A percentile compares a stretch with the other conserved stretches of the same genome.
phyloP scores from a whole-genome alignment of 2,329 filamentous ascomycete genomes.

The Penicillium oxalicum region DNA sequence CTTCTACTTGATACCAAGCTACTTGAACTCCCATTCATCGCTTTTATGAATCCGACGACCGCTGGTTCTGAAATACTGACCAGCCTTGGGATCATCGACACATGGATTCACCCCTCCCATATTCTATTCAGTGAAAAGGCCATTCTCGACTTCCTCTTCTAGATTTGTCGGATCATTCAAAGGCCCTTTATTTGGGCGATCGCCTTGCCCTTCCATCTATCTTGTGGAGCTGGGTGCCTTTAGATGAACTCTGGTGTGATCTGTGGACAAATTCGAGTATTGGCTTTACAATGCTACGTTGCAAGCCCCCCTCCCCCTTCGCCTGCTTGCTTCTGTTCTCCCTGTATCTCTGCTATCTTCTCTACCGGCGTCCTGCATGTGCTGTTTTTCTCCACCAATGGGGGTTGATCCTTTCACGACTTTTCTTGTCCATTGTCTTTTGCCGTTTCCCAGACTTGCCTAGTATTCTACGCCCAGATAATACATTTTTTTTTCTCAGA shows the following conservation, averaged over 20 bases:
- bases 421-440: constrained; percentile 18
- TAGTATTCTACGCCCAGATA: constrained; percentile 35
- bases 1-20: neutral
- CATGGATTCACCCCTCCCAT: neutral
- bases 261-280: constrained; percentile 23
- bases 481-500: constrained; percentile 20
- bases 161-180: too few relatives aligned
- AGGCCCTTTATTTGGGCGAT: too few relatives aligned
- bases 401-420: constrained; percentile 22
- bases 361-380: constrained; percentile 32
- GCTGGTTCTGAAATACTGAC: neutral
- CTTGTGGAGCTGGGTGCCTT: constrained; percentile 6
- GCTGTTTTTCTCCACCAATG: constrained; percentile 20
- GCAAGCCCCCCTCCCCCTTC: constrained; percentile 22
- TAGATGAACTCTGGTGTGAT: constrained; percentile 12
- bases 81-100: neutral
- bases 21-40: neutral
- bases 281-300: constrained; percentile 25
- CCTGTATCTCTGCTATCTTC: constrained; percentile 23
- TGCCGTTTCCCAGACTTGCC: constrained; percentile 15
- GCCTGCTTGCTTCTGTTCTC: constrained; percentile 17
- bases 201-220: too few relatives aligned
- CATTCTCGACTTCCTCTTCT: too few relatives aligned
- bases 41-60: neutral
- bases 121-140: neutral